Base-by-base conservation (phyloP, 768 basidiomycete species). In the Trametes cubensis region DNA sequence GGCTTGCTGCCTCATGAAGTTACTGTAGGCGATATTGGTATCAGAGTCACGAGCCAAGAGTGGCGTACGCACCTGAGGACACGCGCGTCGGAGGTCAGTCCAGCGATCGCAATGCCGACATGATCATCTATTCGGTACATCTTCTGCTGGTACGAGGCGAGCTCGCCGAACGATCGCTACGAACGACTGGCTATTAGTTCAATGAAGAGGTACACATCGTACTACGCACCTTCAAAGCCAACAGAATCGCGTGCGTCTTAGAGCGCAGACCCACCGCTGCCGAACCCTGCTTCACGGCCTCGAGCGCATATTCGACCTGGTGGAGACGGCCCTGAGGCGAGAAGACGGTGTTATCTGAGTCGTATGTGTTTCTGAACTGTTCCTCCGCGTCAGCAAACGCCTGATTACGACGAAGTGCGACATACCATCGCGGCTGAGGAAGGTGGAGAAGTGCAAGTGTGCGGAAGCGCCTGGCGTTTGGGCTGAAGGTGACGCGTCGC, bases 41-140 rank as follows among this genome's bases (percentile, higher is more conserved):
- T 23, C 4, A 26, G 2, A 13, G 23, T 11, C n/a, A 10, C n/a
- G 46, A 20, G 11, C 26, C 30, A 14, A 51, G 15, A n/a, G 5
- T 20, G 47, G n/a, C 4, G 28, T 7, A 75, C 82, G 62, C 66
- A 95, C 95, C 94, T 96, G 69, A 99, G 77, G 2, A 98, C 97
- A 74, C 97, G 90, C 46, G 97, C 97, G 80, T 99, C 97, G 48
- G 92, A 95, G 10, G 97, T 99, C 64, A 99, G 79, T n/a, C 97
- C 97, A 53, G 97, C 97, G 73, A 99, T 98, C 51, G 95, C 96
- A 71, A 99, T 94, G n/a, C 97, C 97, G 68, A 97, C 88, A 78
- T 99, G 97, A 76, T 98, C 95, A 72, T 99, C 97, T 87, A 99
- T 96, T 71, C 95, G 85, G 76, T 96, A 97, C 89, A 98, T 92